Conservation (phyloP, 225 moss, liverwort and hornwort genomes). For the Pseudoscleropodium purum region DNA sequence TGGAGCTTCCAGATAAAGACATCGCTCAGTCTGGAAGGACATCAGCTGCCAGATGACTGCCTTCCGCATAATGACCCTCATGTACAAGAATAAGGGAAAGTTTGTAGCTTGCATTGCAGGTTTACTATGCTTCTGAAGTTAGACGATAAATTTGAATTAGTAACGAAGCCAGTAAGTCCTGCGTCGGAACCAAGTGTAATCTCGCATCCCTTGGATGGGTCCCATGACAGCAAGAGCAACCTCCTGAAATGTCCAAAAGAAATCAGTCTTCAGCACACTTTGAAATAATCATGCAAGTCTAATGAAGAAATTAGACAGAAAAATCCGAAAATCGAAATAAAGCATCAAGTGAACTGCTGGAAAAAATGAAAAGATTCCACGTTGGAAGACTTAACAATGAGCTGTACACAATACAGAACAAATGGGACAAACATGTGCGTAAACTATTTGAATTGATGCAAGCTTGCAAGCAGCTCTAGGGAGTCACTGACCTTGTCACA, state of each 20-base stretch:
- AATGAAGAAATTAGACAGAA: not conserved
- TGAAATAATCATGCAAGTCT: not conserved
- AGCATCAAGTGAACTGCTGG: not conserved
- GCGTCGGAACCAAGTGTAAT: conserved; percentile 79
- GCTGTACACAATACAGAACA: not conserved
- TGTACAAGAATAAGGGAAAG: not conserved
- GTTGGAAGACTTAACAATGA: not conserved
- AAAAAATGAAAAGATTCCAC: not conserved
- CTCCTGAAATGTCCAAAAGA: conserved; percentile 32
- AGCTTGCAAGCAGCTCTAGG: not conserved
- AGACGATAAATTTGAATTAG: not conserved
- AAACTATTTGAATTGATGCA: not conserved
- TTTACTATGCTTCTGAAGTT: not conserved
- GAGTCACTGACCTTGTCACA: conserved; percentile 56
- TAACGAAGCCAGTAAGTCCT: conserved; percentile 84
- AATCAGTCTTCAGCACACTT: not conserved
- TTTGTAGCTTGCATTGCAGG: conserved; percentile 2
- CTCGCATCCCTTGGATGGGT: conserved; percentile 46
- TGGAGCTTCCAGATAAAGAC: not conserved
- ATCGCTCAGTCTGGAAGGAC: not conserved
- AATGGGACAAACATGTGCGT: not conserved
- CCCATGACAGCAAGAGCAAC: conserved; percentile 90
- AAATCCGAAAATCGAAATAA: not conserved
- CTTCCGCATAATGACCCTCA: not conserved
- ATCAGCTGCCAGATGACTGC: not conserved